Evolutionary conservation across 108 stramenopile species (phyloP).

Genomic region (Aurantiochytrium sp.): DNA sequence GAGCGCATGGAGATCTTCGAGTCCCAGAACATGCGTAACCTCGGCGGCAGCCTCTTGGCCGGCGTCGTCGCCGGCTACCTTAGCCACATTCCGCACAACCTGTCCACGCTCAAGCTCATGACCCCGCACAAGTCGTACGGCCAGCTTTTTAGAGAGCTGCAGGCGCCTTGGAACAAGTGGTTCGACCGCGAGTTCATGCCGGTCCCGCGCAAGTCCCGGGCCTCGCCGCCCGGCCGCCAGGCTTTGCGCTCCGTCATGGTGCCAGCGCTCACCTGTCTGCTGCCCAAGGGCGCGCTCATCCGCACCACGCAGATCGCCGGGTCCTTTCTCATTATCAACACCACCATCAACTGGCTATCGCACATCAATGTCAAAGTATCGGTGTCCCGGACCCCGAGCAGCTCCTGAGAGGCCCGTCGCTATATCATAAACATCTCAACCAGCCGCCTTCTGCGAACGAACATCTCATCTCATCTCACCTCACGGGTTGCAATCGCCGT

Average conservation of each 20-base stretch:
- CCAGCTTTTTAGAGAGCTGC: conserved; percentile 52
- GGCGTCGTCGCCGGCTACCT: conserved; percentile 69
- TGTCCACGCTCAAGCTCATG: conserved; percentile 65
- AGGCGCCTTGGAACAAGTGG: conserved; percentile 35
- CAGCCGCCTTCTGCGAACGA: no score
- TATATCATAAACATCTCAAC: background rate
- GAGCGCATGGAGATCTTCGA: conserved; percentile 51
- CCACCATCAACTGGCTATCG: conserved; percentile 45
- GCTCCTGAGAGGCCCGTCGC: background rate
- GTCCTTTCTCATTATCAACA: conserved; percentile 71
- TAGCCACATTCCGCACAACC: conserved; percentile 69
- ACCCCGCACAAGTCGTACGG: conserved; percentile 49
- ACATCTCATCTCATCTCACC: no score
- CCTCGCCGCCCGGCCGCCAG: conserved; percentile 1
- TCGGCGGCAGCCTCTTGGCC: conserved; percentile 53
- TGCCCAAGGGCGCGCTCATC: conserved; percentile 58
- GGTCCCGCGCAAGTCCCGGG: background rate
- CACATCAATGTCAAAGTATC: conserved; percentile 31
- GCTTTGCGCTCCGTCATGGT: conserved; percentile 33
- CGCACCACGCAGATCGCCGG: conserved; percentile 72
- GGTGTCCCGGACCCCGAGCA: conserved; percentile 15
- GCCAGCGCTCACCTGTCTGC: background rate
- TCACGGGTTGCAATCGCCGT: no score
- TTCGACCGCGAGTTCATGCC: conserved; percentile 40
- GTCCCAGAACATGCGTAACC: conserved; percentile 52